Percentiles rank a stretch among this genome's conserved stretches.
Evolutionary conservation across 805 yeast species (phyloP).

Genomic region (Sungouiella blattae): DNA sequence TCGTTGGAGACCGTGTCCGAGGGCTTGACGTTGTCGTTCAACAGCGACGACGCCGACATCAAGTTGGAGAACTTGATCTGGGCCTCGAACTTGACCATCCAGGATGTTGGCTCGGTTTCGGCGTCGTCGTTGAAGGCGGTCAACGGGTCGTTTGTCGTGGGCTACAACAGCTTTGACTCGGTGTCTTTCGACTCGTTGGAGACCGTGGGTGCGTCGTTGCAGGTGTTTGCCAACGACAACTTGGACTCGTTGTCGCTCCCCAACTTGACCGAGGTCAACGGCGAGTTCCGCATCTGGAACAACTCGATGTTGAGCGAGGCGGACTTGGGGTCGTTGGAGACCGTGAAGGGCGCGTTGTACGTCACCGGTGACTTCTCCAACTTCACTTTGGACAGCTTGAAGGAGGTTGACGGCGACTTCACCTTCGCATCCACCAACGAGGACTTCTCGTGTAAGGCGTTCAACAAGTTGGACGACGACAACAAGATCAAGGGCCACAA

Average conservation of each 20-base stretch:
- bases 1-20: constrained; percentile 31
- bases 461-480: constrained; percentile 28
- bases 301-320: constrained; percentile 36
- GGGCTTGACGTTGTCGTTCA: constrained; percentile 38
- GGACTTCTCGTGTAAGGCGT: constrained; percentile 35
- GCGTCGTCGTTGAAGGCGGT: constrained; percentile 32
- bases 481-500: constrained; percentile 42
- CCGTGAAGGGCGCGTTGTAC: constrained; percentile 39
- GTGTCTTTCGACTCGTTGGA: constrained; percentile 28
- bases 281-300: constrained; percentile 40
- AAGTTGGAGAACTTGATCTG: constrained; percentile 33
- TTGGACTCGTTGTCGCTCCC: constrained; percentile 27
- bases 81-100: constrained; percentile 44
- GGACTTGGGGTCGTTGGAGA: constrained; percentile 25
- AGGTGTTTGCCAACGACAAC: constrained; percentile 42
- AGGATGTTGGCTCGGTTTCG: constrained; percentile 33
- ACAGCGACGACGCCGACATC: constrained; percentile 27
- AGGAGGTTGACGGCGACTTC: constrained; percentile 42
- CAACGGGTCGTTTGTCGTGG: constrained; percentile 39
- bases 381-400: constrained; percentile 35
- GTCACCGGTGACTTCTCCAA: constrained; percentile 35
- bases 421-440: constrained; percentile 30
- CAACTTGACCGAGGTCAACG: constrained; percentile 34
- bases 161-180: constrained; percentile 36
- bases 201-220: constrained; percentile 37